phyloP scores from a whole-genome alignment of 2,329 filamentous ascomycete species.

The Sporothrix globosa region DNA sequence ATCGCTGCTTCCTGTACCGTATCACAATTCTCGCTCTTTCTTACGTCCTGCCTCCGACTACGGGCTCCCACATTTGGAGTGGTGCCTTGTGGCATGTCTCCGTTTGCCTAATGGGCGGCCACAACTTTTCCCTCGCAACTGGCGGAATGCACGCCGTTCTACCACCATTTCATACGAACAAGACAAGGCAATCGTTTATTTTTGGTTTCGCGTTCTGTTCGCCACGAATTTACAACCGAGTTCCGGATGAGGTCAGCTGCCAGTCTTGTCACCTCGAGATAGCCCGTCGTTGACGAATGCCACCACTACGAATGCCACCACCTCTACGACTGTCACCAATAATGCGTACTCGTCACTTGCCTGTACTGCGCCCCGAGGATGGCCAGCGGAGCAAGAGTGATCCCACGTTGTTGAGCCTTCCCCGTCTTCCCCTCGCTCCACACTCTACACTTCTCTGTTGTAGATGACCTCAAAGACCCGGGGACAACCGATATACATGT shows the following conservation, averaged over 20 bases:
- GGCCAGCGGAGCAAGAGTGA: not conserved
- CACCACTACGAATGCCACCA: no score
- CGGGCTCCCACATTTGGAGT: conserved; percentile 12
- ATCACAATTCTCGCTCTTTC: not conserved
- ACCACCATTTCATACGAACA: not conserved
- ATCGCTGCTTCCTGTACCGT: not conserved
- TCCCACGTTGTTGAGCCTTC: not conserved
- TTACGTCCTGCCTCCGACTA: not conserved
- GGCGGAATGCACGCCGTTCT: not conserved
- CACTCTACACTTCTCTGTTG: not conserved
- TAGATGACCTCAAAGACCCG: not conserved
- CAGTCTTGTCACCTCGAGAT: not conserved
- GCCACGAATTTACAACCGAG: not conserved
- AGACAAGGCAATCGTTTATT: not conserved
- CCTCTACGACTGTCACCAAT: not conserved
- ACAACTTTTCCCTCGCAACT: not conserved
- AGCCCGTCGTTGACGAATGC: not conserved
- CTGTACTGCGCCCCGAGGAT: not conserved
- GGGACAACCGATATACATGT: not conserved
- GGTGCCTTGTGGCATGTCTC: conserved; percentile 6
- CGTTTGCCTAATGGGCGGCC: not conserved
- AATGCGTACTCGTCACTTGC: not conserved
- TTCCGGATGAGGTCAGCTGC: not conserved
- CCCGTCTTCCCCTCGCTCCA: not conserved
- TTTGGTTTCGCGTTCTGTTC: not conserved